Evolutionary conservation across 129 eudicot species (phyloP).

Genomic region (Centaurea solstitialis): DNA sequence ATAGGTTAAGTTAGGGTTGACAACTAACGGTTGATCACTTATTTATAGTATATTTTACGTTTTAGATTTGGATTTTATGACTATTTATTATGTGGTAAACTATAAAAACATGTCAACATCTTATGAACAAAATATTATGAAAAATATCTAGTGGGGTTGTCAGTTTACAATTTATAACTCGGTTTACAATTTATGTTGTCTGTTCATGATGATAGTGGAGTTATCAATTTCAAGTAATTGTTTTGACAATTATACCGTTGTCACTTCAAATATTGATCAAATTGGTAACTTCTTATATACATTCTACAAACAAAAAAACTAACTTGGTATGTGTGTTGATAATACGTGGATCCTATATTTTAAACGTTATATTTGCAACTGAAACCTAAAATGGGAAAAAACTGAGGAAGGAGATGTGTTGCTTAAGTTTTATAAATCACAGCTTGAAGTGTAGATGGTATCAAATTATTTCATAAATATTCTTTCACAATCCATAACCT

Average conservation of each 20-base stretch:
- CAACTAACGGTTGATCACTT: neutral
- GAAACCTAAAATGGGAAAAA: neutral
- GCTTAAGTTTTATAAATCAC: constrained; percentile 8
- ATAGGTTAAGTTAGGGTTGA: neutral
- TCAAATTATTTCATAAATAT: constrained; percentile 3
- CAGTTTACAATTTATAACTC: too few species aligned
- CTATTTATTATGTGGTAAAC: neutral
- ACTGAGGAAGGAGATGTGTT: neutral
- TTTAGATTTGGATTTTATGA: neutral
- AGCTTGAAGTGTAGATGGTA: constrained; percentile 16
- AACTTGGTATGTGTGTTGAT: neutral
- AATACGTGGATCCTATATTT: neutral
- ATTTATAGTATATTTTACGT: neutral
- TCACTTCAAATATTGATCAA: neutral
- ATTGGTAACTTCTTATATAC: neutral
- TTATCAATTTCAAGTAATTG: neutral
- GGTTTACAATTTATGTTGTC: neutral
- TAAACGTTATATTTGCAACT: neutral
- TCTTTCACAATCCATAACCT: constrained; percentile 7
- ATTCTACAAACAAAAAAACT: neutral
- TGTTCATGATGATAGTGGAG: neutral
- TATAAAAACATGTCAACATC: neutral
- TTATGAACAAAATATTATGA: too few species aligned
- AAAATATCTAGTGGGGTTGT: too few species aligned
- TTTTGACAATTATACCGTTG: neutral